These are phyloP conservation scores for Dendrobium officinale DNA, from an alignment of 106 monocot genomes.

Conservation along the genomic window DNA sequence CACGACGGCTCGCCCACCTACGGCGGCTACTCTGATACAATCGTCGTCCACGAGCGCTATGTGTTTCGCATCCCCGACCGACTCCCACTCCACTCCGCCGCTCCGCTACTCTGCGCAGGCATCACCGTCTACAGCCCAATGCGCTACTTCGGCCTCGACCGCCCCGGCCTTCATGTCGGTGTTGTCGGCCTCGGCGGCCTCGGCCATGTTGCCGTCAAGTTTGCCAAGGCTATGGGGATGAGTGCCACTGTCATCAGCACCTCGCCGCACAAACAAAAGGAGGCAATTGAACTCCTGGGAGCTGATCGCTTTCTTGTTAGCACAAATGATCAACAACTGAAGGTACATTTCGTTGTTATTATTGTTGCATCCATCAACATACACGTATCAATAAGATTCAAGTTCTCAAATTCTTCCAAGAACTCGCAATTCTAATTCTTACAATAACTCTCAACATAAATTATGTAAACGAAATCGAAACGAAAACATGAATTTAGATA, in stretches of 20 bases:
- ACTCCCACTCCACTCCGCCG: conserved; percentile 54
- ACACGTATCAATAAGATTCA: neutral
- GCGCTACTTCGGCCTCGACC: conserved; percentile 47
- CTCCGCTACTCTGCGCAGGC: conserved; percentile 76
- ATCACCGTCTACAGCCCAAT: conserved; percentile 73
- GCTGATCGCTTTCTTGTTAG: conserved; percentile 65
- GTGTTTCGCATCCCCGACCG: conserved; percentile 45
- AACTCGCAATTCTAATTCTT: no score
- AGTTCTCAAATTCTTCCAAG: no score
- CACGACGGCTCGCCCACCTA: conserved; percentile 35
- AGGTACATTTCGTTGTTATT: conserved; percentile 9
- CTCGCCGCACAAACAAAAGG: conserved; percentile 45
- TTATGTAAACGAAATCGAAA: no score
- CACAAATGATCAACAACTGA: conserved; percentile 10
- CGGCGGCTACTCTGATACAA: conserved; percentile 57
- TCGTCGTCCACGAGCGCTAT: conserved; percentile 56
- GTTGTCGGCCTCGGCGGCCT: conserved; percentile 73
- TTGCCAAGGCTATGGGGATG: conserved; percentile 71
- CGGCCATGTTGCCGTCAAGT: conserved; percentile 80
- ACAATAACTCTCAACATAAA: no score
- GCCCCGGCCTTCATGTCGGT: conserved; percentile 54
- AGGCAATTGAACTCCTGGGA: conserved; percentile 47
- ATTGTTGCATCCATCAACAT: neutral
- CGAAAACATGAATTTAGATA: no score
- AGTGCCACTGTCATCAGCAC: conserved; percentile 76